These are phyloP conservation scores for Lachnellula hyalina DNA, from an alignment of 2,329 filamentous ascomycete species.

Conservation along the genomic window DNA sequence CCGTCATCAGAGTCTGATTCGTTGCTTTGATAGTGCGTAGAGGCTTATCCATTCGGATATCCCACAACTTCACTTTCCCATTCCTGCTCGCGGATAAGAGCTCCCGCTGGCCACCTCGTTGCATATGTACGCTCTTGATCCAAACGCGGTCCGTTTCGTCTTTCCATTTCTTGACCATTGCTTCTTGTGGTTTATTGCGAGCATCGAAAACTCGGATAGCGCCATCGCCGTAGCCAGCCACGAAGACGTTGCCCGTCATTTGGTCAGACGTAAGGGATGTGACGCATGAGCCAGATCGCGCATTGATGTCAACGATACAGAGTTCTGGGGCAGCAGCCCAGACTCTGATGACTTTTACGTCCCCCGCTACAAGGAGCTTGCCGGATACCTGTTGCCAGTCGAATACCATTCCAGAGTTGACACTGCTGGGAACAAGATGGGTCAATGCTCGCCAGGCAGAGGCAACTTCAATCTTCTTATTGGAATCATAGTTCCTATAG, in stretches of 20 bases:
- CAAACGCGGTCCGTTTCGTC: slow-evolving; percentile 80
- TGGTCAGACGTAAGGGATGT: slow-evolving; percentile 95
- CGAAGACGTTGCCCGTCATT: slow-evolving; percentile 93
- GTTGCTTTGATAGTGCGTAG: slow-evolving; percentile 71
- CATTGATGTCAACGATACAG: slow-evolving; percentile 89
- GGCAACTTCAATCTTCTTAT: slow-evolving; percentile 73
- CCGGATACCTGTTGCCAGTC: slow-evolving; percentile 99
- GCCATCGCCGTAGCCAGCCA: slow-evolving; percentile 93
- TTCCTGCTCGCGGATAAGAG: slow-evolving; percentile 86
- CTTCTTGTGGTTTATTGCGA: slow-evolving; percentile 73
- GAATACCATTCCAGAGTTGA: slow-evolving; percentile 92
- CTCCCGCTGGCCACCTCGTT: slow-evolving; percentile 88
- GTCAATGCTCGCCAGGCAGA: slow-evolving; percentile 88
- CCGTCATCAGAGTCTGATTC: slow-evolving; percentile 71
- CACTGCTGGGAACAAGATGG: slow-evolving; percentile 88
- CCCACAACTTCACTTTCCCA: slow-evolving; percentile 93
- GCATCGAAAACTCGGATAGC: slow-evolving; percentile 93
- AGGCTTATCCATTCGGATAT: slow-evolving; percentile 80
- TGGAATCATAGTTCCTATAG: slow-evolving; percentile 84
- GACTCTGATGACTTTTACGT: slow-evolving; percentile 89
- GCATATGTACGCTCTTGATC: slow-evolving; percentile 95
- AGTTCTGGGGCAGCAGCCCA: slow-evolving; percentile 95
- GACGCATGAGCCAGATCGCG: slow-evolving; percentile 89
- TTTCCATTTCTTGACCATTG: slow-evolving; percentile 96
- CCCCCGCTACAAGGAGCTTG: slow-evolving; percentile 88